phyloP scores from a whole-genome alignment of 1,139 yeast species.

The Saccharomyces hybrid region DNA sequence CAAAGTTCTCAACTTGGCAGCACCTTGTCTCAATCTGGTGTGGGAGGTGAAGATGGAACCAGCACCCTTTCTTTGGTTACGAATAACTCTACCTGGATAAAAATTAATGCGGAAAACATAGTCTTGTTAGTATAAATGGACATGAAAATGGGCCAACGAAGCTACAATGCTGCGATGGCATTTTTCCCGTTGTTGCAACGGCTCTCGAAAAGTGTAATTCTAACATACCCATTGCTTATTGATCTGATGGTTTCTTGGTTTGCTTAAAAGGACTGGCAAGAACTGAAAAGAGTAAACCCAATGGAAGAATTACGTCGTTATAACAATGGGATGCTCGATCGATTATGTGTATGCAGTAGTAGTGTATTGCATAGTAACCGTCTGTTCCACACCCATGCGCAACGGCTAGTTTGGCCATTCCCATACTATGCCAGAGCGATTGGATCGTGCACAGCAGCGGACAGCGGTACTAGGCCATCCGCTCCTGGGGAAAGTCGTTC shows the following conservation, averaged over 20 bases:
- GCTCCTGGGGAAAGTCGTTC: neutral
- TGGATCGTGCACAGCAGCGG: neutral
- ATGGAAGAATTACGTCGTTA: neutral
- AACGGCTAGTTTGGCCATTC: neutral
- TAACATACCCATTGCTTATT: conserved; percentile 29
- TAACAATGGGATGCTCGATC: neutral
- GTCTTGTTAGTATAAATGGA: neutral
- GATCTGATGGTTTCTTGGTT: conserved; percentile 26
- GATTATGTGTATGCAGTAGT: neutral
- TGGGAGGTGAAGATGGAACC: conserved; percentile 99
- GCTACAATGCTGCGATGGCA: neutral
- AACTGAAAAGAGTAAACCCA: neutral
- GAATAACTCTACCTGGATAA: conserved; percentile 94
- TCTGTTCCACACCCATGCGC: neutral
- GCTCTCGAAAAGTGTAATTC: neutral
- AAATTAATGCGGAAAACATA: neutral
- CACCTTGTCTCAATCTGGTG: conserved; percentile 99
- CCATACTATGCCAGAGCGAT: neutral
- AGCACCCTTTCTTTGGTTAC: conserved; percentile 99
- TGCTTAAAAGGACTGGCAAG: neutral
- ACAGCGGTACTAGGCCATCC: neutral
- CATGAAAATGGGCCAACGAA: neutral
- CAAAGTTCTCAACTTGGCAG: conserved; percentile 98
- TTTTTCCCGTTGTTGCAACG: neutral
- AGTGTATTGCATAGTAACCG: neutral